These are phyloP conservation scores for Metahyphopichia silvanorum DNA, from an alignment of 805 yeast genomes.

Conservation along the genomic window DNA sequence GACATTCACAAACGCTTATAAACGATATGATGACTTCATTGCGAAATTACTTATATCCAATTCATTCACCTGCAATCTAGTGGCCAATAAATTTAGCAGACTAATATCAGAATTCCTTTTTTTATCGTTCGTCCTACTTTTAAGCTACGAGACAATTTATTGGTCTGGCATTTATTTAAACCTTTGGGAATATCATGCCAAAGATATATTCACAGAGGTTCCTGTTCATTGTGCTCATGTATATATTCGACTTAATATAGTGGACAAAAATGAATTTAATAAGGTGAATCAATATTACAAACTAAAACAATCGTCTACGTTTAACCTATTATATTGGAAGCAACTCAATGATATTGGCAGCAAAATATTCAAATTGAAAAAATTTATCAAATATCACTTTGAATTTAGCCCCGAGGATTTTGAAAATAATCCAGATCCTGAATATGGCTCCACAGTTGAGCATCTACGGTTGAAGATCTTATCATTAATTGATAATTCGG, in stretches of 20 bases:
- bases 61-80: constrained; percentile 20
- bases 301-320: constrained; percentile 22
- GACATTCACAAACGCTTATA: background rate
- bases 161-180: constrained; percentile 40
- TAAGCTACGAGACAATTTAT: constrained; percentile 40
- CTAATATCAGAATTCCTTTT: constrained; percentile 26
- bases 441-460: constrained; percentile 64
- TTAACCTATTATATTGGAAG: constrained; percentile 21
- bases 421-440: constrained; percentile 55
- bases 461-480: constrained; percentile 59
- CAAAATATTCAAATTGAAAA: constrained; percentile 16
- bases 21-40: background rate
- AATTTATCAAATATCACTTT: constrained; percentile 53
- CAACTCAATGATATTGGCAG: constrained; percentile 12
- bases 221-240: constrained; percentile 81
- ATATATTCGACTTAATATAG: constrained; percentile 49
- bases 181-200: constrained; percentile 50
- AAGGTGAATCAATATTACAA: constrained; percentile 25
- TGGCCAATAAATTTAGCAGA: constrained; percentile 22
- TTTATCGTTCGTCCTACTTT: constrained; percentile 17
- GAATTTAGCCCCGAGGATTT: constrained; percentile 84
- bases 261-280: constrained; percentile 11
- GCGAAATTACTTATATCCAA: constrained; percentile 3
- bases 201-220: constrained; percentile 63
- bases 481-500: constrained; percentile 47